Evolutionary conservation across 2,329 filamentous ascomycete species (phyloP).

Genomic region (Lasiodiplodia citricola): DNA sequence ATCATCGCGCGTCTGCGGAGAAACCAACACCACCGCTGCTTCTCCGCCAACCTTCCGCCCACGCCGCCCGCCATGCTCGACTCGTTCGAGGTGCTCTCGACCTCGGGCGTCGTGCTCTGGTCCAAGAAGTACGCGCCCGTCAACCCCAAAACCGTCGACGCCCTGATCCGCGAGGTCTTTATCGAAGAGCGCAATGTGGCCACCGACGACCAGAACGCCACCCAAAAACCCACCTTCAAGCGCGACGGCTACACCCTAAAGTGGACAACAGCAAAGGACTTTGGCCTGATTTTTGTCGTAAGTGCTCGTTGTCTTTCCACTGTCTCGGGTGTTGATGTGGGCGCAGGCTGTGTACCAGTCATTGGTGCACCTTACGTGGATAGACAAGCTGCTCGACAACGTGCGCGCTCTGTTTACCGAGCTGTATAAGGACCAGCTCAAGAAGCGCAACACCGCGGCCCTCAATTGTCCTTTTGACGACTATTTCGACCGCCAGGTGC

Average conservation of each 20-base stretch:
- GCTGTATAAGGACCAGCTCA: slow-evolving; percentile 86
- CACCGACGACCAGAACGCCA: slow-evolving; percentile 64
- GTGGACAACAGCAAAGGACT: slow-evolving; percentile 90
- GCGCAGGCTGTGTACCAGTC: slow-evolving; percentile 92
- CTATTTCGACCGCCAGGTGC: slow-evolving; percentile 93
- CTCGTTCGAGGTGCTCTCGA: slow-evolving; percentile 94
- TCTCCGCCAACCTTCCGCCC: slow-evolving; percentile 18
- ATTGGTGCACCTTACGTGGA: slow-evolving; percentile 92
- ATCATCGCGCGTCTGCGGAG: slow-evolving; percentile 25
- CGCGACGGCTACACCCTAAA: slow-evolving; percentile 94
- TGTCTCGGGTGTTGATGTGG: not conserved
- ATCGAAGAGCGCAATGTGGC: slow-evolving; percentile 86
- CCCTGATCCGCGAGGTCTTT: slow-evolving; percentile 94
- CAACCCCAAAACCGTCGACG: slow-evolving; percentile 85
- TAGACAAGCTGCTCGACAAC: slow-evolving; percentile 95
- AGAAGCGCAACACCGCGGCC: slow-evolving; percentile 76
- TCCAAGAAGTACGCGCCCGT: slow-evolving; percentile 83
- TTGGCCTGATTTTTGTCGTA: slow-evolving; percentile 95
- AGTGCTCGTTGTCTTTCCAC: slow-evolving; percentile 35
- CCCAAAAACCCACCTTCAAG: slow-evolving; percentile 76
- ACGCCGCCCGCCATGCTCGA: slow-evolving; percentile 73
- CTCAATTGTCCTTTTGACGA: slow-evolving; percentile 84
- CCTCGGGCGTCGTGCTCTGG: slow-evolving; percentile 96
- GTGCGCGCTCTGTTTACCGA: slow-evolving; percentile 90
- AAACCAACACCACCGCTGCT: slow-evolving; percentile 14